phyloP scores from a whole-genome alignment of 2,329 filamentous ascomycete genomes.

The Tolypocladium endophyticum region DNA sequence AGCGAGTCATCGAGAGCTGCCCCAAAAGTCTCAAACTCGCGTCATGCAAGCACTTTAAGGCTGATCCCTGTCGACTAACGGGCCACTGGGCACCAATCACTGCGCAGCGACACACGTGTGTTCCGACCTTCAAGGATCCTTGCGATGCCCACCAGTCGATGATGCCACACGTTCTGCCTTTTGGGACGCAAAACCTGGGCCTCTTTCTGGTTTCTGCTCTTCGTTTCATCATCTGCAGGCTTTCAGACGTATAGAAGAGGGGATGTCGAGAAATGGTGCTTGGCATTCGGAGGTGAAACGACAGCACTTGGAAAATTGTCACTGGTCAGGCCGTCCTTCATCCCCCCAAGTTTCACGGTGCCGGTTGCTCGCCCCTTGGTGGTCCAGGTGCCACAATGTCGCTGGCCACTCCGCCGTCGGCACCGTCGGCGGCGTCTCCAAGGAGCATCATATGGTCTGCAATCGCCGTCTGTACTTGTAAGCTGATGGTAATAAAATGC shows the following conservation, averaged over 20 bases:
- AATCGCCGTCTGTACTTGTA: not conserved
- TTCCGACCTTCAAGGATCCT: not conserved
- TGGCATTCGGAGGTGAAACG: not conserved
- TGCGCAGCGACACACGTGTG: not conserved
- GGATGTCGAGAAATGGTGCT: not conserved
- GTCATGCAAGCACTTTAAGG: conserved; percentile 1
- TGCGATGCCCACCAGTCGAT: not conserved
- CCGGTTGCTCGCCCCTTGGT: not conserved
- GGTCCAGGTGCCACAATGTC: not conserved
- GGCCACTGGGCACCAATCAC: not conserved
- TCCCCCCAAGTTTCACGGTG: not conserved
- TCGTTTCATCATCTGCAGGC: not conserved
- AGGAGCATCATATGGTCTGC: not conserved
- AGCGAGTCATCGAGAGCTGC: not conserved
- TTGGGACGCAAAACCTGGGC: not conserved
- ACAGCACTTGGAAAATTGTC: not conserved
- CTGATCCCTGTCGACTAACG: not conserved
- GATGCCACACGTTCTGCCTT: not conserved
- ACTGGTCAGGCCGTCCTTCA: not conserved
- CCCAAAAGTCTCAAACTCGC: not conserved
- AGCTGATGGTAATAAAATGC: not conserved
- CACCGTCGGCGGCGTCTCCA: not conserved
- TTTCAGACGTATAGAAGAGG: not conserved
- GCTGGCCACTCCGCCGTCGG: not conserved
- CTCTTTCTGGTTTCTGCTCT: not conserved